Evolutionary conservation across 1,284 basidiomycete species (phyloP), one percentile per base, ranked within the genome.

Genomic region (Rhodotorula sp.): DNA sequence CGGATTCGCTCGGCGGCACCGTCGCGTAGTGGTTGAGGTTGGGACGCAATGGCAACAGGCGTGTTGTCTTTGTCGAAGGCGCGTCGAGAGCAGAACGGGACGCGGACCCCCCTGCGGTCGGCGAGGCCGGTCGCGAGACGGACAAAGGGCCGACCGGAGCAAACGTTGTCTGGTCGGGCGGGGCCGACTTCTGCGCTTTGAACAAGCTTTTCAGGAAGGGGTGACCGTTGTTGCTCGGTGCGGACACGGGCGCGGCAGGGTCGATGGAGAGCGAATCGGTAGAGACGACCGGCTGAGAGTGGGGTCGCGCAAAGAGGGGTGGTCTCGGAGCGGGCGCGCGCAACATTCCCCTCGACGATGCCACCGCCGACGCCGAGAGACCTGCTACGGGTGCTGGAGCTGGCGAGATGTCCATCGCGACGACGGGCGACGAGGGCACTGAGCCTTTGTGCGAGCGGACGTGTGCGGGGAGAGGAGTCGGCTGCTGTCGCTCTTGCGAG

Each of bases 321-420:
- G 67, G 67, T 7, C 67, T 60, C 49, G 70, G 58, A n/a, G 65
- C n/a, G 10, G 59, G 48, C 16, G 57, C 39, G 20, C 62, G 66
- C 23, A 52, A 54, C 8, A 46, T 43, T 3, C 58, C 26, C n/a
- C 18, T 4, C 31, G 21, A 3, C 23, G 49, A 54, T 29, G 29
- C 29, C 29, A 3, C 29, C 39, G 62, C 23, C 26, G 52, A 46
- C 34, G 5, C n/a, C 23, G 58, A 60, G 20, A 46, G 58, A n/a
- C 58, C 58, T 26, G 58, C 57, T 2, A 58, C 34, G 1, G 62
- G 47, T 31, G 18, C 54, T 18, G 69, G 65, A 5, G 68, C 74
- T 0, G 74, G 74, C 39, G 74, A 75, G 62, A 68, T 70, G 59
- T 75, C 74, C 74, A 75, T 75, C 20, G 67, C 64, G n/a, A 57